phyloP scores from a whole-genome alignment of 495 filamentous ascomycete genomes.

The Penicillium verhagenii region DNA sequence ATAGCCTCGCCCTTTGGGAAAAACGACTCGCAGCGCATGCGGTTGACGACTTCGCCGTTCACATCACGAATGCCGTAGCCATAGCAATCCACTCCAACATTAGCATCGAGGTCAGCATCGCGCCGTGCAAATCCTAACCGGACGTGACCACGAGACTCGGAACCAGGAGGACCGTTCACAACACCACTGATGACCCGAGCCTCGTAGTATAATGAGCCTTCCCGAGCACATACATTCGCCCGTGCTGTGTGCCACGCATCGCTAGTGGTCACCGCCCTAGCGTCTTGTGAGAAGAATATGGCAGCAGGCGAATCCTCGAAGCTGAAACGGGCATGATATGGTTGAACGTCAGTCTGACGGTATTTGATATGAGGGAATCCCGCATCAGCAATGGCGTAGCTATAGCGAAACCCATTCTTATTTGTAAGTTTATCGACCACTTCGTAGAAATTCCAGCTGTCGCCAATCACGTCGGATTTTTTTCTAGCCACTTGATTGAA shows the following conservation, averaged over 20 bases:
- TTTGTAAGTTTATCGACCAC: slow-evolving; percentile 71
- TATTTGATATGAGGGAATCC: slow-evolving; percentile 83
- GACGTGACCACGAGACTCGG: slow-evolving; percentile 66
- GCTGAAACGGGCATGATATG: slow-evolving; percentile 77
- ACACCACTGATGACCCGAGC: slow-evolving; percentile 78
- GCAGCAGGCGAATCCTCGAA: slow-evolving; percentile 87
- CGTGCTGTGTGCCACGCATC: slow-evolving; percentile 54
- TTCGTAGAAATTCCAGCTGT: slow-evolving; percentile 47
- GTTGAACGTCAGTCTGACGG: slow-evolving; percentile 81
- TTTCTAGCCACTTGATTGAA: slow-evolving; percentile 40
- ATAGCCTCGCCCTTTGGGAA: slow-evolving; percentile 70
- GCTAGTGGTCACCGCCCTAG: slow-evolving; percentile 41
- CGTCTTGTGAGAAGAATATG: slow-evolving; percentile 45
- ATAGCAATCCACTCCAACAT: slow-evolving; percentile 94
- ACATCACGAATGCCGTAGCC: slow-evolving; percentile 92
- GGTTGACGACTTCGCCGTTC: slow-evolving; percentile 85
- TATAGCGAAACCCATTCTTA: slow-evolving; percentile 88
- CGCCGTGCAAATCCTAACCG: slow-evolving; percentile 87
- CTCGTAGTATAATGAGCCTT: slow-evolving; percentile 93
- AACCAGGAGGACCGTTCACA: slow-evolving; percentile 33
- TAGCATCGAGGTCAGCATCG: slow-evolving; percentile 87
- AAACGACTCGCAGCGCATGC: slow-evolving; percentile 88
- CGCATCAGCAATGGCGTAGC: slow-evolving; percentile 85
- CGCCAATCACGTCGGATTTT: slow-evolving; percentile 29
- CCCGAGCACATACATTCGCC: slow-evolving; percentile 87